Evolutionary conservation across 371 early-diverging fungal species (phyloP).

Genomic region (Mucor indicus): DNA sequence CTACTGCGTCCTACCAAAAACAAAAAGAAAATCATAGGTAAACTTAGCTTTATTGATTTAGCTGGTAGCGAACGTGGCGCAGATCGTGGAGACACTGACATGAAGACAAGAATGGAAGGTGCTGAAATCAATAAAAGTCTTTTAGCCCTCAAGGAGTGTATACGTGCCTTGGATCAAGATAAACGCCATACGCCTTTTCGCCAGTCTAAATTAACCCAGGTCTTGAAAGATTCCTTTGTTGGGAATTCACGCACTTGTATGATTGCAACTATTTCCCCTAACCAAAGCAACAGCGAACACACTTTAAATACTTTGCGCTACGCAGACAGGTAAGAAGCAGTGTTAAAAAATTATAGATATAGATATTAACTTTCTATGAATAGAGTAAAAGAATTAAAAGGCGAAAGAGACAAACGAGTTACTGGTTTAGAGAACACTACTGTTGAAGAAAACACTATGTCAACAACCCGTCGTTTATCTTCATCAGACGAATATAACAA

Average conservation of each 20-base stretch:
- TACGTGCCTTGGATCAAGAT: constrained; percentile 95
- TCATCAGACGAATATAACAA: constrained; percentile 19
- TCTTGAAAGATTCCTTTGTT: constrained; percentile 96
- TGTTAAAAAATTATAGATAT: not conserved
- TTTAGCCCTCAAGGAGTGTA: constrained; percentile 97
- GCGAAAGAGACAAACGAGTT: constrained; percentile 42
- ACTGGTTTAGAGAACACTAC: constrained; percentile 1
- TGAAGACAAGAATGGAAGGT: constrained; percentile 95
- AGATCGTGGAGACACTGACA: constrained; percentile 92
- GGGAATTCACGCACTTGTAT: constrained; percentile 97
- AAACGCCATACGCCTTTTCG: constrained; percentile 96
- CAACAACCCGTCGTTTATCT: constrained; percentile 8
- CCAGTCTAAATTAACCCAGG: constrained; percentile 97
- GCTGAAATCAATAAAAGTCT: constrained; percentile 99
- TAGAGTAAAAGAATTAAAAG: constrained; percentile 89
- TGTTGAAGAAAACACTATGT: constrained; percentile 3
- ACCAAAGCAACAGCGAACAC: constrained; percentile 92
- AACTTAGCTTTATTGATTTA: constrained; percentile 85
- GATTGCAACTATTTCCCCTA: constrained; percentile 97
- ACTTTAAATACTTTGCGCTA: constrained; percentile 98
- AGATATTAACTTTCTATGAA: not conserved
- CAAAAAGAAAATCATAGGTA: constrained; percentile 56
- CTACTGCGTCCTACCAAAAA: constrained; percentile 58
- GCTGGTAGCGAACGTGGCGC: constrained; percentile 95
- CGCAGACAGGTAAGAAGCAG: constrained; percentile 80